These are phyloP conservation scores for Phymatotrichopsis omnivora DNA, from an alignment of 2,329 filamentous ascomycete species.

Conservation along the genomic window DNA sequence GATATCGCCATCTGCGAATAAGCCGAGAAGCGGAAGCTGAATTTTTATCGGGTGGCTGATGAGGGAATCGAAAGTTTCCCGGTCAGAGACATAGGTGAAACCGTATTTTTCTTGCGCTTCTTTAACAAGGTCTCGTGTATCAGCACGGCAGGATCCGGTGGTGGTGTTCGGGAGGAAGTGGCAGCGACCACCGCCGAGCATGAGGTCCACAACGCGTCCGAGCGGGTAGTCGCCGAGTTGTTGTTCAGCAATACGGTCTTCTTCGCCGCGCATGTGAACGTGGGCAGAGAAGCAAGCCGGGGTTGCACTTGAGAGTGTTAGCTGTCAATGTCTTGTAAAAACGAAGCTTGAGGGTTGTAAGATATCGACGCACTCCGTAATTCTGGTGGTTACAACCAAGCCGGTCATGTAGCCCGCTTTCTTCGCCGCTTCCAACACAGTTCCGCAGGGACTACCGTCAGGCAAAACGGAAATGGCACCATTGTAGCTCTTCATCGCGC, in stretches of 20 bases:
- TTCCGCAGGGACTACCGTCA: conserved; percentile 77
- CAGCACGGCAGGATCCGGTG: conserved; percentile 67
- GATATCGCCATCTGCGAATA: conserved; percentile 73
- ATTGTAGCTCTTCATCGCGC: conserved; percentile 89
- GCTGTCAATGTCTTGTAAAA: neutral
- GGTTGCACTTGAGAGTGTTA: conserved; percentile 50
- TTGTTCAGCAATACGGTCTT: conserved; percentile 86
- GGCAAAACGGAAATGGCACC: conserved; percentile 86
- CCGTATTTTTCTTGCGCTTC: conserved; percentile 64
- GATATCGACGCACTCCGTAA: conserved; percentile 54
- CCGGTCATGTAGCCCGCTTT: conserved; percentile 84
- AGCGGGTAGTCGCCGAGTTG: conserved; percentile 81
- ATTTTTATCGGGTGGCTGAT: no score
- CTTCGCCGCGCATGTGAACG: conserved; percentile 66
- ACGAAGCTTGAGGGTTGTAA: no score
- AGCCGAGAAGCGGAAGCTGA: conserved; percentile 70
- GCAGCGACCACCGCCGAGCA: conserved; percentile 86
- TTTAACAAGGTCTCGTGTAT: conserved; percentile 63
- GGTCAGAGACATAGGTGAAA: conserved; percentile 66
- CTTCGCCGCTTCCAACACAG: conserved; percentile 87
- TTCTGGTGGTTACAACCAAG: conserved; percentile 84
- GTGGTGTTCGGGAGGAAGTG: conserved; percentile 82
- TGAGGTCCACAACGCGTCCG: conserved; percentile 78
- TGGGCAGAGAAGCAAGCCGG: conserved; percentile 91
- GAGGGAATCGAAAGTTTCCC: conserved; percentile 65